Percentiles rank a stretch among this genome's conserved stretches.
Evolutionary conservation across 2,329 filamentous ascomycete genomes (phyloP).

Genomic region (Sphaerulina populicola): DNA sequence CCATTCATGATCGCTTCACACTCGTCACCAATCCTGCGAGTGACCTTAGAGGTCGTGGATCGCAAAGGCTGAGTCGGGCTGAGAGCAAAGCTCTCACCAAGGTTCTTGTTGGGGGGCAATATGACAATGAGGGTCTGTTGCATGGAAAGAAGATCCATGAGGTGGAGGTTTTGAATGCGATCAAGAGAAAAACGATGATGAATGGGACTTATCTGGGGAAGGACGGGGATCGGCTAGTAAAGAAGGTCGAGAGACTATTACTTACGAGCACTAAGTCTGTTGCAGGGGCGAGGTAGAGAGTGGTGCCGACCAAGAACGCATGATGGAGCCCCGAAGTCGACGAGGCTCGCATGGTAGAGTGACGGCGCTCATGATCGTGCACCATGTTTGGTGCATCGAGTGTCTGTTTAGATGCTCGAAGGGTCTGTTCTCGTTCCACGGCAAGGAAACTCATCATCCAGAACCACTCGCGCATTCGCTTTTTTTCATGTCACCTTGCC

Average conservation of each 20-base stretch:
- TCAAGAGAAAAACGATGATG: constrained; percentile 19
- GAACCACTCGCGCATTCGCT: too few species aligned
- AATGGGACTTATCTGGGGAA: constrained; percentile 23
- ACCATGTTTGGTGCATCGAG: too few species aligned
- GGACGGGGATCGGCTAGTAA: constrained; percentile 29
- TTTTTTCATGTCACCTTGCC: too few species aligned
- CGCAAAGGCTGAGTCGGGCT: not conserved
- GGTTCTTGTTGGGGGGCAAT: constrained; percentile 20
- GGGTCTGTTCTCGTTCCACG: too few species aligned
- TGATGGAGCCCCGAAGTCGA: not conserved
- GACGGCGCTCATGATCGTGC: too few species aligned
- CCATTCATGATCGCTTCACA: constrained; percentile 23
- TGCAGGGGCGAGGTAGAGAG: not conserved
- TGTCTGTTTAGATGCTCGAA: too few species aligned
- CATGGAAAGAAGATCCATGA: constrained; percentile 11
- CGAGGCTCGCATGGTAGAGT: too few species aligned
- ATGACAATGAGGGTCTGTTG: constrained; percentile 4
- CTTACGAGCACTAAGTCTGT: not conserved
- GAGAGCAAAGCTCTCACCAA: constrained; percentile 11
- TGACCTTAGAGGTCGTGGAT: not conserved
- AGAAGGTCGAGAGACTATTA: constrained; percentile 26
- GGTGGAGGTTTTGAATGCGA: constrained; percentile 18
- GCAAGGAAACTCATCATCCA: too few species aligned
- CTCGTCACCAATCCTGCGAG: constrained; percentile 15
- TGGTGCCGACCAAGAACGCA: not conserved